Evolutionary conservation across 2,329 filamentous ascomycete genomes (phyloP).

Genomic region (Anthostomella pinea): DNA sequence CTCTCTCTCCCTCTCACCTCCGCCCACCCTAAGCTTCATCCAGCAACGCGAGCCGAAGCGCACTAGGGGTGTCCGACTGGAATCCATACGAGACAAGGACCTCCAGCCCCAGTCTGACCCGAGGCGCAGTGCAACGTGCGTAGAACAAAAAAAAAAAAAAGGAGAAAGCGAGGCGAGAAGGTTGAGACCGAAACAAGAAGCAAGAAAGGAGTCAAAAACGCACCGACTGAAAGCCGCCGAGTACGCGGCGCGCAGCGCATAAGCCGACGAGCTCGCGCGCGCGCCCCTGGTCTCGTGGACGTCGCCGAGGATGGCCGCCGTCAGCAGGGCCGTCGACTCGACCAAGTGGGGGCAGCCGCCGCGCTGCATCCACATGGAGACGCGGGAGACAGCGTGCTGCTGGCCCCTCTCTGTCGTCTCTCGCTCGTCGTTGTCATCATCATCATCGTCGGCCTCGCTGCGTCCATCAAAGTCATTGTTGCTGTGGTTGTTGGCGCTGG

Average conservation of each 20-base stretch:
- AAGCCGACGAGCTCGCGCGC: conserved; percentile 40
- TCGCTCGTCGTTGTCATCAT: conserved; percentile 8
- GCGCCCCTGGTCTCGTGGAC: conserved; percentile 33
- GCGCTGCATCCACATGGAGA: conserved; percentile 68
- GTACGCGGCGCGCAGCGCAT: conserved; percentile 67
- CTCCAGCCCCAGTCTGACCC: too few species aligned
- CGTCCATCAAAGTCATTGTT: conserved; percentile 6
- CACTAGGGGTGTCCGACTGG: too few species aligned
- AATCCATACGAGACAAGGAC: too few species aligned
- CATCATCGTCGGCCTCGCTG: conserved; percentile 1
- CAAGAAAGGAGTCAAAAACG: conserved; percentile 28
- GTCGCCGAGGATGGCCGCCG: conserved; percentile 67
- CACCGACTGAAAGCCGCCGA: conserved; percentile 72
- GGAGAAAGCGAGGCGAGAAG: conserved; percentile 5
- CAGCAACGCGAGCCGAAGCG: too few species aligned
- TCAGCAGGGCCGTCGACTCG: conserved; percentile 73
- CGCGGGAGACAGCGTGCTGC: conserved; percentile 54
- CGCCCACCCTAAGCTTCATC: too few species aligned
- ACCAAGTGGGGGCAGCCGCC: conserved; percentile 75
- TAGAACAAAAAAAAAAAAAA: neutral
- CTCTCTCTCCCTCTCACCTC: too few species aligned
- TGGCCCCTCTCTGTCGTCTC: conserved; percentile 24
- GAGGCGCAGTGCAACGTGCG: too few species aligned
- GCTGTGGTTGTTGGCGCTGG: conserved; percentile 6
- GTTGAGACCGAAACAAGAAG: conserved; percentile 1